Base-by-base conservation (phyloP, 2,329 filamentous ascomycete genomes). In the Davidsoniella virescens region DNA sequence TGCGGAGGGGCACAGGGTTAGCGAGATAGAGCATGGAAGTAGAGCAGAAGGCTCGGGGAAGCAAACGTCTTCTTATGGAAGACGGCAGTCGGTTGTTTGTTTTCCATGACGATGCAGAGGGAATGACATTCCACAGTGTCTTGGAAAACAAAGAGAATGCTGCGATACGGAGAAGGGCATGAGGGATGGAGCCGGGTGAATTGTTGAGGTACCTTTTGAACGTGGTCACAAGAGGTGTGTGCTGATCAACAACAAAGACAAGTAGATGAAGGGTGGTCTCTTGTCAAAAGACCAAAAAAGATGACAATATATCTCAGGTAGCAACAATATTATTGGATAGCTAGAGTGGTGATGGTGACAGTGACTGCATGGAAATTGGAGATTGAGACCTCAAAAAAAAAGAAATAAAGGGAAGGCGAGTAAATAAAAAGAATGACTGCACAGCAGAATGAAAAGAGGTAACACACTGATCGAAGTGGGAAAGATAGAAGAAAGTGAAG, bases 351-450 rank as follows among this genome's bases (percentile, higher is more conserved):
- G 26, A 42, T 42, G 44, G n/a, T 36, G 17, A 43, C 36, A 26
- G n/a, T 36, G 17, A 43, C 36, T 49, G n/a, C 16, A 37, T 17
- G 36, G 20, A 48, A 18, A 49, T 12, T 10, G 20, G 37, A 33
- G 38, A 42, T 17, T 17, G 40, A 43, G 18, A 17, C n/a, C 6
- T 33, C 17, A 8, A 18, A 33, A 37, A 20, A 41, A 20, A 42
- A 18, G 16, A 40, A 42, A 36, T n/a, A n/a, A 36, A 49, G 16
- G 44, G 18, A 40, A 39, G 26, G 41, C n/a, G 29, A n/a, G 16
- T 20, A 39, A 40, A n/a, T 5, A 44, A 29, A 53, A 39, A 50
- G 47, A 50, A 42, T 40, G 47, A 53, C 51, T 50, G 51, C 51
- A 47, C 51, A 47, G 51, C 51, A 53, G 51, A 42, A 18, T 40